phyloP scores from a whole-genome alignment of 768 basidiomycete species.

The Agaricus subrufescens region DNA sequence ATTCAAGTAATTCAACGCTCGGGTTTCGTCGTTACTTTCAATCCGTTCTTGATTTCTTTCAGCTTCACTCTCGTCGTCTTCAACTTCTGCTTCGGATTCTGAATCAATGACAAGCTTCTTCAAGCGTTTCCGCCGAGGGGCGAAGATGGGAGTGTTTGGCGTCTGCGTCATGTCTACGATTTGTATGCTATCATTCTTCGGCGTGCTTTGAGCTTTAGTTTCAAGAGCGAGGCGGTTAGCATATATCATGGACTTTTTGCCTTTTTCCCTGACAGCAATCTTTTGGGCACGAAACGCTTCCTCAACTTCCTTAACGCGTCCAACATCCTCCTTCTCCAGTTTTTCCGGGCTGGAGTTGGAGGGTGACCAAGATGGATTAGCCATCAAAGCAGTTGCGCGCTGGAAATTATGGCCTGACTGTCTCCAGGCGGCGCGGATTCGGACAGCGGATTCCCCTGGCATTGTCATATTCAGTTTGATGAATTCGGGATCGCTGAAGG shows the following conservation, averaged over 20 bases:
- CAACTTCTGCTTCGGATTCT: constrained; percentile 55
- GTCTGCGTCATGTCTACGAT: constrained; percentile 29
- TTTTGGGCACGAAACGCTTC: constrained; percentile 67
- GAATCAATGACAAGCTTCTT: constrained; percentile 64
- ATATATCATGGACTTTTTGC: constrained; percentile 80
- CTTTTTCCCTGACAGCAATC: constrained; percentile 65
- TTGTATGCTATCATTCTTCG: constrained; percentile 6
- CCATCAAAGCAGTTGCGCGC: constrained; percentile 53
- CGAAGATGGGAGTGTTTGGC: constrained; percentile 32
- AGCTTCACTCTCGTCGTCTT: constrained; percentile 41
- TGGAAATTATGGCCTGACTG: constrained; percentile 57
- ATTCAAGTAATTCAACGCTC: constrained; percentile 69
- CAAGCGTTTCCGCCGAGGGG: constrained; percentile 45
- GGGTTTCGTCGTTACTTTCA: constrained; percentile 36
- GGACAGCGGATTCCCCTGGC: constrained; percentile 38
- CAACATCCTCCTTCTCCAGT: constrained; percentile 35
- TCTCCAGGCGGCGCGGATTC: constrained; percentile 63
- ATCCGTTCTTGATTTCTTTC: constrained; percentile 24
- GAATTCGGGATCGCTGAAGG: constrained; percentile 37
- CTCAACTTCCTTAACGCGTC: constrained; percentile 68
- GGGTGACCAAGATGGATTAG: constrained; percentile 52
- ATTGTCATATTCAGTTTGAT: constrained; percentile 61
- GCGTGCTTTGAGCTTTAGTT: constrained; percentile 23
- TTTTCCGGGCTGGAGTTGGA: constrained; percentile 22
- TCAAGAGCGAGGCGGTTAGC: constrained; percentile 57